Evolutionary conservation across 352 stramenopile species (phyloP), one percentile per base, ranked within the genome.

Genomic region (Phytophthora idaei): DNA sequence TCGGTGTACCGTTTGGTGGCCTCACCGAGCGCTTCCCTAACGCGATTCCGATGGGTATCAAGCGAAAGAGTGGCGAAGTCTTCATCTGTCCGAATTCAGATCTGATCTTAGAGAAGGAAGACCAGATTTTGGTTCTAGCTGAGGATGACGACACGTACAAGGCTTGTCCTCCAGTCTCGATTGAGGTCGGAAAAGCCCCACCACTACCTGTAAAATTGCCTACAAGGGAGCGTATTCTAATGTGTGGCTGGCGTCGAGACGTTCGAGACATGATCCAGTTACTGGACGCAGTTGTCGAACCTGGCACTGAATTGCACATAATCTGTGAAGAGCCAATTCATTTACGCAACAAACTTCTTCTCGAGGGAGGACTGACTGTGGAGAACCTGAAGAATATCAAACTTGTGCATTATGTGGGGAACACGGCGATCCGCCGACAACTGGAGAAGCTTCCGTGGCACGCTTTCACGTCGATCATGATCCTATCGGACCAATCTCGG

Each of bases 111-210:
- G 31, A 60, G 9, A 59, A 41, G 4, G 86, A 81, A 6, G 90
- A 97, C 36, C 62, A 88, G 57, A 81, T 96, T 39, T 61, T 96
- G 46, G 87, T 95, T 9, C 41, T 97, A 1, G 90, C 90, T 2
- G 90, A 97, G 57, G 90, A 97, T 44, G 86, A 97, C 44, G 85
- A 96, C 67, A 91, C 82, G 8, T 97, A 97, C 67, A 89, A 92
- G 46, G 74, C 74, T 1, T 90, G 77, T 57, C 62, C 67, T 4
- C 78, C 81, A 1, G 69, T 61, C 0, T 25, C 51, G 0, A 73
- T 90, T 57, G 74, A 84, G 25, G 57, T 50, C 8, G 82, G 80
- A 4, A 73, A 70, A 6, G 46, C 87, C 0, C 81, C 78, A 4
- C 29, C 67, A 0, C 31, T 61, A 44, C 42, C 61, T 0, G 7